phyloP scores from a whole-genome alignment of 2,329 filamentous ascomycete genomes.

The Colletotrichum plurivorum region DNA sequence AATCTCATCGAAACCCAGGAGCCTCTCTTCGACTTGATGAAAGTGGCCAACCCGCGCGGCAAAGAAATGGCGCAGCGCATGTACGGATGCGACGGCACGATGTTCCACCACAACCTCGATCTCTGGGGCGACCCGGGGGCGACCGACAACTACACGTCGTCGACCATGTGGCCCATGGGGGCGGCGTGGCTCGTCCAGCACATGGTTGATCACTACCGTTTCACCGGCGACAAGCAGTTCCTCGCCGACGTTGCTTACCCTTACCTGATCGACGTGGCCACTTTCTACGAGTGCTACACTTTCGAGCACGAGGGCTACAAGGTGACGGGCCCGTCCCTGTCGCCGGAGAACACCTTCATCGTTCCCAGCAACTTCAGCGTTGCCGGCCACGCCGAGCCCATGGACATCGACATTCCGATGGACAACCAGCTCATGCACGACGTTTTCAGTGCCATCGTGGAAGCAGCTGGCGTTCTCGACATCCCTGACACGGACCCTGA shows the following conservation, averaged over 20 bases:
- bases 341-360: slow-evolving; percentile 45
- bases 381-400: slow-evolving; percentile 28
- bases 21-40: slow-evolving; percentile 56
- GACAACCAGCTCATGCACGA: slow-evolving; percentile 46
- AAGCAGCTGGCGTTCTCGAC: slow-evolving; percentile 16
- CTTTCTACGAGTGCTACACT: slow-evolving; percentile 56
- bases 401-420: slow-evolving; percentile 44
- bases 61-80: slow-evolving; percentile 51
- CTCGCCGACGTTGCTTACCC: slow-evolving; percentile 46
- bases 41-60: slow-evolving; percentile 49
- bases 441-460: slow-evolving; percentile 27
- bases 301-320: slow-evolving; percentile 48
- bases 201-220: slow-evolving; percentile 55
- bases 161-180: slow-evolving; percentile 55
- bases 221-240: slow-evolving; percentile 47
- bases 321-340: slow-evolving; percentile 44
- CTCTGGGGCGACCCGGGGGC: slow-evolving; percentile 56
- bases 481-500: slow-evolving; percentile 14
- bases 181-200: slow-evolving; percentile 56
- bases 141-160: slow-evolving; percentile 46
- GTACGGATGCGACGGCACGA: slow-evolving; percentile 56
- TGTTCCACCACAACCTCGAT: slow-evolving; percentile 56
- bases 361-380: slow-evolving; percentile 36
- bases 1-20: slow-evolving; percentile 54
- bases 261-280: slow-evolving; percentile 50